Percentiles rank a stretch among this genome's conserved stretches.
Evolutionary conservation across 495 filamentous ascomycete genomes (phyloP).

Genomic region (Penicillium waksmanii): DNA sequence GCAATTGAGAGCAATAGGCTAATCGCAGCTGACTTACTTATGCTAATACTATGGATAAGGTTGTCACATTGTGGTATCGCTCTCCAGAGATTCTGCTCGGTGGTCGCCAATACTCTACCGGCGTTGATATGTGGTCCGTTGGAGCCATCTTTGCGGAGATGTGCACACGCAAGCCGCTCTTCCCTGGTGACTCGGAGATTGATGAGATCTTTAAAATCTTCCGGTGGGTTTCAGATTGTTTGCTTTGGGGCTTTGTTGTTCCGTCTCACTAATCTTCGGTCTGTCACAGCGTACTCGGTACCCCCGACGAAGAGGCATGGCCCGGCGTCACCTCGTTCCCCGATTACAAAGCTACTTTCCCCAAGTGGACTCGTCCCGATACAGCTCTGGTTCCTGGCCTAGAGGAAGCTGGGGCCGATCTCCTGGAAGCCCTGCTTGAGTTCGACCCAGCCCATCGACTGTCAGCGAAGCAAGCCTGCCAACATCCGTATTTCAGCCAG

Average conservation of each 20-base stretch:
- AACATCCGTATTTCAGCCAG: slow-evolving; percentile 89
- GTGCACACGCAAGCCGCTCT: slow-evolving; percentile 96
- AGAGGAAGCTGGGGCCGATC: slow-evolving; percentile 79
- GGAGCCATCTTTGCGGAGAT: slow-evolving; percentile 99
- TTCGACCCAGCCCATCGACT: slow-evolving; percentile 94
- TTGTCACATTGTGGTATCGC: slow-evolving; percentile 98
- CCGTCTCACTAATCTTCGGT: slow-evolving; percentile 6
- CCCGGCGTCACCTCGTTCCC: slow-evolving; percentile 97
- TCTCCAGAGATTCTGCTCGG: slow-evolving; percentile 97
- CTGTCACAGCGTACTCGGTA: slow-evolving; percentile 75
- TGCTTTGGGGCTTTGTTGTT: neutral
- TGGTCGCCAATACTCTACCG: slow-evolving; percentile 95
- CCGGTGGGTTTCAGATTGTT: slow-evolving; percentile 57
- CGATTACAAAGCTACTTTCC: slow-evolving; percentile 96
- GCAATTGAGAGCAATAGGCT: neutral
- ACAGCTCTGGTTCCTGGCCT: slow-evolving; percentile 61
- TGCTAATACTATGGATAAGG: slow-evolving; percentile 50
- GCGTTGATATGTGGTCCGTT: slow-evolving; percentile 99
- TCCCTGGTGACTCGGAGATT: slow-evolving; percentile 98
- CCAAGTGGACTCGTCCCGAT: slow-evolving; percentile 86
- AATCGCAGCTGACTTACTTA: neutral
- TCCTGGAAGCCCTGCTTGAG: slow-evolving; percentile 88
- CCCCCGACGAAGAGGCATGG: slow-evolving; percentile 86
- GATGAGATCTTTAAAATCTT: slow-evolving; percentile 99
- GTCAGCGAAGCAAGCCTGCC: slow-evolving; percentile 91